Percentiles rank a stretch among this genome's conserved stretches.
Evolutionary conservation across 2,329 filamentous ascomycete genomes (phyloP).

Genomic region (Huntiella abstrusa): DNA sequence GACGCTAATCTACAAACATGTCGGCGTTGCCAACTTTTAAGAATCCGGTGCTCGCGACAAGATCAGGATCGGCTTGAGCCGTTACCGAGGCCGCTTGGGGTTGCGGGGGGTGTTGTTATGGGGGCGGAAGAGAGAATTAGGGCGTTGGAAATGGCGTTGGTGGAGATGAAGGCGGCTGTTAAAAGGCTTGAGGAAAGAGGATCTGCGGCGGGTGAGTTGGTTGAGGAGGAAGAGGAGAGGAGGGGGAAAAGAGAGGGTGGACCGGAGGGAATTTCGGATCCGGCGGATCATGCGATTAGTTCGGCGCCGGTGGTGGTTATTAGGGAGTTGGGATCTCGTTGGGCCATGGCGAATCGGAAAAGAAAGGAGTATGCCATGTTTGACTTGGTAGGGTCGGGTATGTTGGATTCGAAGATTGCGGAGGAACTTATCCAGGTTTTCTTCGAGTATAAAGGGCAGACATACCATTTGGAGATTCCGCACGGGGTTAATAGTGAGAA

Average conservation of each 20-base stretch:
- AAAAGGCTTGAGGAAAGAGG: too few species aligned
- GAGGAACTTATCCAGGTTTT: conserved; percentile 10
- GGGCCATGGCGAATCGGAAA: conserved; percentile 11
- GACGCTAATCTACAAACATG: conserved; percentile 8
- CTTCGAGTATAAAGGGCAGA: conserved; percentile 10
- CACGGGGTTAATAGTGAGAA: conserved; percentile 12
- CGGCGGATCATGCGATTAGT: conserved; percentile 10
- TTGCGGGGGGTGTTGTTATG: too few species aligned
- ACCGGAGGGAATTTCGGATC: conserved; percentile 9
- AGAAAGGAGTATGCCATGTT: conserved; percentile 11
- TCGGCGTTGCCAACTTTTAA: conserved; percentile 9
- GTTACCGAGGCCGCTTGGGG: conserved; percentile 2
- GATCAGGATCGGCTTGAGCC: conserved; percentile 9
- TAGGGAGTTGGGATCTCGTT: conserved; percentile 9
- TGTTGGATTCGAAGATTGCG: conserved; percentile 9
- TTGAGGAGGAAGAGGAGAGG: too few species aligned
- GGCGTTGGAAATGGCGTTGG: conserved; percentile 5
- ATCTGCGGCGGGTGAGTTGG: too few species aligned
- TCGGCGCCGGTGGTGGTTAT: conserved; percentile 11
- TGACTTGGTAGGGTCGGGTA: conserved; percentile 2
- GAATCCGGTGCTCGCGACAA: conserved; percentile 10
- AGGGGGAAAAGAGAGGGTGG: conserved; percentile 1
- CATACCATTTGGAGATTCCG: conserved; percentile 10
- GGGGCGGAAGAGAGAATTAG: neutral
- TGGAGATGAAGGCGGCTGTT: neutral